Evolutionary conservation across 1,284 basidiomycete genomes (phyloP), one percentile per base, ranked within the genome.

Genomic region (Neotropicomus parvogracilis): DNA sequence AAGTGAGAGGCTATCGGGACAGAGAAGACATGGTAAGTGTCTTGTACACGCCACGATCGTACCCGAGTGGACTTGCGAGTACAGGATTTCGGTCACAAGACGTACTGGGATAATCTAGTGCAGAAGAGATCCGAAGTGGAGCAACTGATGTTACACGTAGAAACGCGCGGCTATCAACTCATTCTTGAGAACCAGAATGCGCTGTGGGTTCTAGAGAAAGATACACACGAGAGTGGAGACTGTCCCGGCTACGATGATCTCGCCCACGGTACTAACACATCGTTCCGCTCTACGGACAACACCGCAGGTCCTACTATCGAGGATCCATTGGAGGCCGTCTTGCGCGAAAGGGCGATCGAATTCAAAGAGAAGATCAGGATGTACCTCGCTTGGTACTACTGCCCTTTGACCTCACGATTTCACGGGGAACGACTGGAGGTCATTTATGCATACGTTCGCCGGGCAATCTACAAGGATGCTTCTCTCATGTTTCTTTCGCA

Each of bases 81-180:
- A 13, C 35, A 69, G 66, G 68, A 70, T 46, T 68, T 70, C 44
- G 68, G 68, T 17, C 68, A 70, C 44, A 69, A 62, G 50, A 52
- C 54, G 3, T 70, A 60, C 48, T 66, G 66, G 66, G 59, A 64
- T 34, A 52, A 31, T 48, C 62, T 69, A 11, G 52, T 67, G 44
- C 61, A 57, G 28, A 60, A 65, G 42, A 59, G 60, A 27, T 43
- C 54, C 31, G 60, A 62, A 44, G 50, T 65, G 31, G 67, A 70
- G 31, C 40, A 34, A 28, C 50, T 67, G 24, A 53, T 69, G 34
- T 40, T 53, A 5, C 48, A 57, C 16, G 59, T 70, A 11, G 68
- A 69, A 51, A 56, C 48, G 35, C 59, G 66, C 4, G 67, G 64
- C 4, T 70, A 67, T 39, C 59, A 60, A 40, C 57, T 70, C 31